Base-by-base conservation (phyloP, 805 yeast genomes). In the Lachancea lanzarotensis region DNA sequence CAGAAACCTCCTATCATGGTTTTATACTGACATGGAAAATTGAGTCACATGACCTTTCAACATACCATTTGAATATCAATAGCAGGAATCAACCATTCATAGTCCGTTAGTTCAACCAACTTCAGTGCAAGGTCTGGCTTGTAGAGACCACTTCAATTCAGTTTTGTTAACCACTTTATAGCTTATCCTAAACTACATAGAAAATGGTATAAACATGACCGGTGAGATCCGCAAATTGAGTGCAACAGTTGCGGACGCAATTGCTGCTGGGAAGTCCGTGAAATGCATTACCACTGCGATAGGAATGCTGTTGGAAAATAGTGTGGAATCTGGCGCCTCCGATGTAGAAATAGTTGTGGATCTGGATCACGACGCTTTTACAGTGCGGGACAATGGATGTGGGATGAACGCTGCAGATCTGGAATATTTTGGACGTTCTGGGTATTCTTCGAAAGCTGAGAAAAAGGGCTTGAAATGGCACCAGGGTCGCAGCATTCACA, bases 401-500 rank as follows among this genome's bases (percentile, higher is more conserved):
- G 97, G 97, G 0, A 76, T 90, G 2, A 45, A 51, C 3, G 69
- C 71, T 0, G 67, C 54, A 0, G 81, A 81, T 38, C 54, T 84
- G 40, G 63, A 53, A 0, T 33, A 52, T 1, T 55, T 84, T 1
- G 88, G 84, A 0, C 40, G 50, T 12, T 62, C 71, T 16, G 68
- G 76, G 54, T 65, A 64, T 45, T 82, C 91, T 0, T 81, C 90
- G 0, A 85, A 82, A 52, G 36, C 19, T 16, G 20, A 18, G 11
- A 4, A 11, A 15, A 9, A 26, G 7, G 42, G 43, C 1, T 75
- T 82, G 0, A 75, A 71, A 51, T 95, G 95, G 1, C 84, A 81
- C 56, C 70, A 85, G 40, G 95, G 95, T 0, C 84, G 81, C 52
- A 84, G 93, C 0, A 52, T 87, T 15, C 67, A 71, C 42, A 71